These are phyloP conservation scores for Flueggea neowawraea DNA, from an alignment of 441 rosid genomes.

Conservation along the genomic window DNA sequence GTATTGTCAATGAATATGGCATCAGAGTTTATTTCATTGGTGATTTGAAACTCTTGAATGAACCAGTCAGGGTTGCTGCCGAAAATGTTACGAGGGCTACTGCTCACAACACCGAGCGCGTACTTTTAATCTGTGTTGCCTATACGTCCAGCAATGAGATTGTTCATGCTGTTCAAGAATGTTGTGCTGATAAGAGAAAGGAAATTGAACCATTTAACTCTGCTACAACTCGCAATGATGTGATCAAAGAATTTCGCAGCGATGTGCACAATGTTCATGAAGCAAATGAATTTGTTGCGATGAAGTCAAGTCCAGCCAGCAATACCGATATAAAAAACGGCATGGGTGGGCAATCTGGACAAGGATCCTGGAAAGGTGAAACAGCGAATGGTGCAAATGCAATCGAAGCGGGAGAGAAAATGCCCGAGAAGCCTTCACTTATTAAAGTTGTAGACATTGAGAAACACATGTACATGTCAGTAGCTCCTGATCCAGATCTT, in stretches of 20 bases:
- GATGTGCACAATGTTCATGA: slow-evolving; percentile 1
- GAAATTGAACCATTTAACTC: slow-evolving; percentile 1
- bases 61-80: slow-evolving; percentile 51
- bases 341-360: neutral
- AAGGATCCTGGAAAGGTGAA: slow-evolving; percentile 7
- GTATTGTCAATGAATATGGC: slow-evolving; percentile 53
- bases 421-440: slow-evolving; percentile 8
- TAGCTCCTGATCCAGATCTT: slow-evolving; percentile 76
- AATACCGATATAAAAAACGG: slow-evolving; percentile 12
- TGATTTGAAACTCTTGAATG: slow-evolving; percentile 55
- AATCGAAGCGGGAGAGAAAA: slow-evolving; percentile 3
- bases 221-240: slow-evolving; percentile 2
- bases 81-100: slow-evolving; percentile 71
- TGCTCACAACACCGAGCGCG: slow-evolving; percentile 36
- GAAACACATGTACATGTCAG: slow-evolving; percentile 62
- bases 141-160: slow-evolving; percentile 74
- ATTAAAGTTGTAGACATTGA: slow-evolving; percentile 50
- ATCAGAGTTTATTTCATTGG: slow-evolving; percentile 67
- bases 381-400: slow-evolving; percentile 1
- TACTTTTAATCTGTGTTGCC: slow-evolving; percentile 70
- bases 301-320: slow-evolving; percentile 4
- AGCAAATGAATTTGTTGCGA: slow-evolving; percentile 11
- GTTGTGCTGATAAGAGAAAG: slow-evolving; percentile 39
- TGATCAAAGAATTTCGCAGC: slow-evolving; percentile 7
- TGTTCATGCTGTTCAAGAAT: slow-evolving; percentile 56